phyloP scores from a whole-genome alignment of 2,329 filamentous ascomycete genomes.

The Teratosphaeriaceae sp. region DNA sequence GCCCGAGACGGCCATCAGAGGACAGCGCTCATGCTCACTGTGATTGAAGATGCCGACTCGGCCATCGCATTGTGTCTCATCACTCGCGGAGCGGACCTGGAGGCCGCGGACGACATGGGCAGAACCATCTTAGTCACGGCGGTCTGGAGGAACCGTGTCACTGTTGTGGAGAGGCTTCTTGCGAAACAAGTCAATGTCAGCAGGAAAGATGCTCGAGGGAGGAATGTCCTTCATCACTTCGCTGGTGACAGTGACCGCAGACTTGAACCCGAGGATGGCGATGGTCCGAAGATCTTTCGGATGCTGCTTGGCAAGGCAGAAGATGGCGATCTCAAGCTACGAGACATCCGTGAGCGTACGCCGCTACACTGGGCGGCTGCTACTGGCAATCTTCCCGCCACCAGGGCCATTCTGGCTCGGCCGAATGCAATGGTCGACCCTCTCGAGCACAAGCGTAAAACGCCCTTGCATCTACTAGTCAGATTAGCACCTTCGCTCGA shows the following conservation, averaged over 20 bases:
- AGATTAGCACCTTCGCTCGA: background rate
- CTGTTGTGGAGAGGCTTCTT: constrained; percentile 32
- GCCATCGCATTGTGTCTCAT: constrained; percentile 1
- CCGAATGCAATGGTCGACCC: constrained; percentile 9
- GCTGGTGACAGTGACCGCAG: constrained; percentile 29
- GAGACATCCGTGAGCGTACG: constrained; percentile 9
- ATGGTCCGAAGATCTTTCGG: constrained; percentile 1
- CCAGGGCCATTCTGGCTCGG: background rate
- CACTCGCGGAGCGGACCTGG: constrained; percentile 2
- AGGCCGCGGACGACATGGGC: constrained; percentile 3
- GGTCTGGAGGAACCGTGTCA: constrained; percentile 35
- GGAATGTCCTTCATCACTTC: constrained; percentile 33
- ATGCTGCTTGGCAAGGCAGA: constrained; percentile 3
- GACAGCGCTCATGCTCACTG: background rate
- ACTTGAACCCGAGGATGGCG: constrained; percentile 3
- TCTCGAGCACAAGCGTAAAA: constrained; percentile 17
- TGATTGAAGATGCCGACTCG: background rate
- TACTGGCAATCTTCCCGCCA: constrained; percentile 1
- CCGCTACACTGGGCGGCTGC: constrained; percentile 16
- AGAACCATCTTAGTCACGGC: constrained; percentile 16
- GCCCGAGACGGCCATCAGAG: background rate
- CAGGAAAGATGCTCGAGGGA: constrained; percentile 8
- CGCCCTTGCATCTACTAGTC: constrained; percentile 10
- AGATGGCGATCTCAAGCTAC: constrained; percentile 3
- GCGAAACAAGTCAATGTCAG: constrained; percentile 10